Conservation (phyloP, 192 early-diverging fungal species). For the Powellomyces hirtus region DNA sequence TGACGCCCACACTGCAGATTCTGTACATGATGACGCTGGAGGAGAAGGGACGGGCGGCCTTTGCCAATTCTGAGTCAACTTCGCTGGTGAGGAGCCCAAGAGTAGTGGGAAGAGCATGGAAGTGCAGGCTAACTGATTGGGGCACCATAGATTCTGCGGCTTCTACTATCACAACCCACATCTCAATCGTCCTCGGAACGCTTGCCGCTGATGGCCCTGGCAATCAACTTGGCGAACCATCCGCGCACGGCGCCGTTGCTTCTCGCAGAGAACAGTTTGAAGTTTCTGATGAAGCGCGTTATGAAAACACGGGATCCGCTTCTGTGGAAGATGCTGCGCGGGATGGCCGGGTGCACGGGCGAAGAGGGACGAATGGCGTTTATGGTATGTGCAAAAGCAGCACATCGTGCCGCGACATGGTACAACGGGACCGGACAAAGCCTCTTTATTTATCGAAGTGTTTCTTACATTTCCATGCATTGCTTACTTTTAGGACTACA, state of each 20-base stretch:
- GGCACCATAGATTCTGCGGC: neutral
- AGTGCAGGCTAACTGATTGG: no score
- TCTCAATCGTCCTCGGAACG: neutral
- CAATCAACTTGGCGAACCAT: constrained; percentile 50
- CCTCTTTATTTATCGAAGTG: no score
- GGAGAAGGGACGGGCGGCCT: constrained; percentile 30
- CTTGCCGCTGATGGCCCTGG: constrained; percentile 46
- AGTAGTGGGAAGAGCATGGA: no score
- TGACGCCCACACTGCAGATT: constrained; percentile 39
- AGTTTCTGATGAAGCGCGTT: constrained; percentile 51
- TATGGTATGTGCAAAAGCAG: no score
- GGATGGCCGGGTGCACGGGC: constrained; percentile 37
- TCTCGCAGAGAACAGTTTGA: constrained; percentile 47
- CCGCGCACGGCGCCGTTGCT: constrained; percentile 34
- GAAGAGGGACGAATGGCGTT: constrained; percentile 40
- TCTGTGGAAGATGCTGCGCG: constrained; percentile 55
- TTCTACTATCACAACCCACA: neutral
- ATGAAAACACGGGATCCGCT: constrained; percentile 53
- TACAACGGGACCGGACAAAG: no score
- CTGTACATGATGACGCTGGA: constrained; percentile 52
- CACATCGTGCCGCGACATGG: no score
- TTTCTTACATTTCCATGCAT: no score
- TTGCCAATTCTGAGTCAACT: constrained; percentile 6
- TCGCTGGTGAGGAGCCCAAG: neutral
- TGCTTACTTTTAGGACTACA: constrained; percentile 40